Percentiles rank a stretch among this genome's conserved stretches.
These are phyloP conservation scores for Emericellopsis atlantica DNA, from an alignment of 2,329 filamentous ascomycete species.

Conservation along the genomic window DNA sequence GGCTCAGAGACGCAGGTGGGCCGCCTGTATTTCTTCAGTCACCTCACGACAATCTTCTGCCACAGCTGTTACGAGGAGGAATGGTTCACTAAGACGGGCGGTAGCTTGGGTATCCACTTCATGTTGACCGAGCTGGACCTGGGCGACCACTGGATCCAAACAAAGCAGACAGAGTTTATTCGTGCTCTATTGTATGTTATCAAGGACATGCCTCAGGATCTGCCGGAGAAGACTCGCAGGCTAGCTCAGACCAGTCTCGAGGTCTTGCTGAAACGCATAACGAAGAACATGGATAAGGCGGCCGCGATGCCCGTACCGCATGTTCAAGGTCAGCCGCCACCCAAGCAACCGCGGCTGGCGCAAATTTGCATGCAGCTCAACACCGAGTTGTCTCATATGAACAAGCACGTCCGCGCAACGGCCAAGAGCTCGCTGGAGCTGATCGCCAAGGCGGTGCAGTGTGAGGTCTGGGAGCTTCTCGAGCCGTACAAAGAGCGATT, in stretches of 20 bases:
- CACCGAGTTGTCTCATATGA: slow-evolving; percentile 87
- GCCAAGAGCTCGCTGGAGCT: slow-evolving; percentile 71
- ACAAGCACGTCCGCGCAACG: slow-evolving; percentile 82
- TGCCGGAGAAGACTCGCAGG: slow-evolving; percentile 78
- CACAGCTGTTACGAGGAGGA: slow-evolving; percentile 96
- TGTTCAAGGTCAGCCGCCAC: slow-evolving; percentile 28
- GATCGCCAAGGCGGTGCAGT: slow-evolving; percentile 64
- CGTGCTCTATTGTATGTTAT: slow-evolving; percentile 92
- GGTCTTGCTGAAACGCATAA: slow-evolving; percentile 65
- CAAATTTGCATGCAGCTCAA: slow-evolving; percentile 78
- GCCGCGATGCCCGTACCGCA: slow-evolving; percentile 36
- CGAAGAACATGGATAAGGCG: slow-evolving; percentile 66
- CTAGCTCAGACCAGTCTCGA: slow-evolving; percentile 77
- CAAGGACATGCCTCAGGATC: slow-evolving; percentile 92
- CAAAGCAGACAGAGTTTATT: slow-evolving; percentile 77
- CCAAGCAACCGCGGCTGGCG: slow-evolving; percentile 48
- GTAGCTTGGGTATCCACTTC: slow-evolving; percentile 79
- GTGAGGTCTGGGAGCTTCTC: slow-evolving; percentile 78
- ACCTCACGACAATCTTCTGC: slow-evolving; percentile 73
- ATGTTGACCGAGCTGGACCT: slow-evolving; percentile 76
- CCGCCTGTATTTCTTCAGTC: slow-evolving; percentile 71
- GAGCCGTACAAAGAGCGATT: slow-evolving; percentile 83
- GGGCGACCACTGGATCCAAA: slow-evolving; percentile 69
- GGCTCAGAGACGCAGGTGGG: slow-evolving; percentile 60
- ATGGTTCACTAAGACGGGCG: slow-evolving; percentile 96